Conservation (phyloP, 306 rosid genomes). For the Glycine soja region DNA sequence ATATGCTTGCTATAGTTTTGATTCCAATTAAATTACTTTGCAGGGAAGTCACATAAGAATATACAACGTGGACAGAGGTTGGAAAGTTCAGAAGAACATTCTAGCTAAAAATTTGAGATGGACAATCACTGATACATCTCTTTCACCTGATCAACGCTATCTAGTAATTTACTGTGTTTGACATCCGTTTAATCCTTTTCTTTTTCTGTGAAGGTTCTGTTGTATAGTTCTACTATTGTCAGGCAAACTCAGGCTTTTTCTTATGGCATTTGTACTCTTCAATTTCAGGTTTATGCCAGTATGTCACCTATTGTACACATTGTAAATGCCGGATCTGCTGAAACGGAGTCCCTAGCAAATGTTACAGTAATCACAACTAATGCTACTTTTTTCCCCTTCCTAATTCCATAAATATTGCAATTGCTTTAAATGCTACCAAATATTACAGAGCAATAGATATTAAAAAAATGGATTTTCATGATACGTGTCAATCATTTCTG, state of each 20-base stretch:
- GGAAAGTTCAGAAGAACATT: constrained; percentile 94
- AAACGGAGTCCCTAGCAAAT: constrained; percentile 77
- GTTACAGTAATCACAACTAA: constrained; percentile 63
- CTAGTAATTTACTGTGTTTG: constrained; percentile 62
- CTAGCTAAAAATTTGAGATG: constrained; percentile 81
- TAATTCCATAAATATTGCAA: constrained; percentile 24
- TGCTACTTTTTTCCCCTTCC: not conserved
- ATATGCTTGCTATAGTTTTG: constrained; percentile 24
- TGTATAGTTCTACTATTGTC: not conserved
- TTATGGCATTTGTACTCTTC: constrained; percentile 32
- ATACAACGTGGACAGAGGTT: constrained; percentile 83
- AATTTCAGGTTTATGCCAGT: constrained; percentile 90
- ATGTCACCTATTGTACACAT: constrained; percentile 91
- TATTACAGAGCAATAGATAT: constrained; percentile 22
- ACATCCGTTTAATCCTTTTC: constrained; percentile 2
- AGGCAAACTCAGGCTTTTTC: not conserved
- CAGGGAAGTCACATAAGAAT: constrained; percentile 86
- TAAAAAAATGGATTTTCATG: constrained; percentile 8
- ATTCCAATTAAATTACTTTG: constrained; percentile 34
- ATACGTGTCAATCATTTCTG: constrained; percentile 19
- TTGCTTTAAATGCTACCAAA: constrained; percentile 26
- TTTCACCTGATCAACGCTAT: constrained; percentile 75
- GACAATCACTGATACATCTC: constrained; percentile 95
- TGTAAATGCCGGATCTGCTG: constrained; percentile 75
- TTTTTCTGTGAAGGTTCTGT: no score